Evolutionary conservation across 345 rosid genomes (phyloP), one percentile per base, ranked within the genome.

Genomic region (Eucalyptus pauciflora): DNA sequence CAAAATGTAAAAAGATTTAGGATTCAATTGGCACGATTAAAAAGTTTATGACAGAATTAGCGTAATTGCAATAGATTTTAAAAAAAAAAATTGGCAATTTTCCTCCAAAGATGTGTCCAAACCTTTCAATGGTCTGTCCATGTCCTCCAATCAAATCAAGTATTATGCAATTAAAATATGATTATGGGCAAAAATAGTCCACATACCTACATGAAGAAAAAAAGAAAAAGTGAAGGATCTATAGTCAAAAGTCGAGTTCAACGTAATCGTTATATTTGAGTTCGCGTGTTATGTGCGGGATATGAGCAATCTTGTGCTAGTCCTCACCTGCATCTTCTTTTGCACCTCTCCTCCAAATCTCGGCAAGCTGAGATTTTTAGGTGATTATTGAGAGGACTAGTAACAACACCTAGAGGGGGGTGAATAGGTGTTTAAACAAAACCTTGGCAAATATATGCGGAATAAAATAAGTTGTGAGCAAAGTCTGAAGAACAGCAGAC

Each of bases 11-110:
- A 52, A 52, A 52, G 24, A 52, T 52, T 7, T 52, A 52, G 0
- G 24, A 52, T 52, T 52, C 56, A 52, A 18, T 52, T 18, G 1
- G 10, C 4, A 52, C 4, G 3, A 52, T 52, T 52, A 18, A 52
- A 52, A 52, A 52, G 4, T 4, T 52, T 52, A 52, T 18, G 10
- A 1, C 0, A 7, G 1, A 18, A 52, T 52, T 52, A 52, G 4
- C 2, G 0, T 0, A 18, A 52, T 52, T 52, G 2, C 24, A 17
- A 52, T 52, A 52, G 0, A 52, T 52, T 17, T 52, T n/a, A n/a
- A 52, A 50, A 0, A 51, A 41, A 41, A 41, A 41, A 4, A 7
- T 52, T 18, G 56, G 1, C 18, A 18, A 17, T 52, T 52, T 7
- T 52, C 56, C 56, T 7, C 27, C 29, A 56, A 64, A 31, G 37